Evolutionary conservation across 2,329 filamentous ascomycete genomes (phyloP).

Genomic region (Paracoccidioides lutzii): DNA sequence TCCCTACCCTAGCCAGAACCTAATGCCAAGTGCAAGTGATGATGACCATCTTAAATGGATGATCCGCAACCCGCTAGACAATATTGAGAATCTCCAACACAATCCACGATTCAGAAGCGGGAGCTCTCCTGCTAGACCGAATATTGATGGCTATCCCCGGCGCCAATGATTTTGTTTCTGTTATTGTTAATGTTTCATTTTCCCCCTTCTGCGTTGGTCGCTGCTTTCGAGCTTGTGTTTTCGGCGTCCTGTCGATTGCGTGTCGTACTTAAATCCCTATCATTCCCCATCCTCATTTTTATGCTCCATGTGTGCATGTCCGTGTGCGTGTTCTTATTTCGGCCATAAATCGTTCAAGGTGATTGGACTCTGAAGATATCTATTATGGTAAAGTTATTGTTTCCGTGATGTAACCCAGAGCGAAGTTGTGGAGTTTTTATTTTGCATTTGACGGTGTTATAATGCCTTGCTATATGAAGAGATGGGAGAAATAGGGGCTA

Average conservation of each 20-base stretch:
- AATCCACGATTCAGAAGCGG: conserved; percentile 7
- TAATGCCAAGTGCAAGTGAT: conserved; percentile 16
- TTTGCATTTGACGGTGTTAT: conserved; percentile 1
- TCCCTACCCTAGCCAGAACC: conserved; percentile 15
- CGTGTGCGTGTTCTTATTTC: too few relatives aligned
- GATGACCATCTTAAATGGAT: conserved; percentile 4
- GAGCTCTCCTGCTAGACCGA: conserved; percentile 18
- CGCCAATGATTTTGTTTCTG: conserved; percentile 8
- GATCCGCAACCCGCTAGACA: not conserved
- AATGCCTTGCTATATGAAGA: not conserved
- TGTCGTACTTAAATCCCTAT: not conserved
- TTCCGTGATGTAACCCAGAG: not conserved
- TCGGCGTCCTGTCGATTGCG: not conserved
- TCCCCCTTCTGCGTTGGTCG: not conserved
- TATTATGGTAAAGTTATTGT: not conserved
- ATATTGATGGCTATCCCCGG: conserved; percentile 15
- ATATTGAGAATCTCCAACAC: not conserved
- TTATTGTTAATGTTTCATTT: conserved; percentile 3
- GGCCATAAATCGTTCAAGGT: too few relatives aligned
- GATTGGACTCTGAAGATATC: too few relatives aligned
- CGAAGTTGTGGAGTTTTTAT: not conserved
- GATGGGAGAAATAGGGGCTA: not conserved
- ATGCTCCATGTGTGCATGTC: not conserved
- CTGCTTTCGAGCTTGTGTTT: not conserved
- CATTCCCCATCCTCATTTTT: not conserved